A percentile compares a stretch with the other conserved stretches of the same genome.
Evolutionary conservation across 1,284 basidiomycete genomes (phyloP).

Genomic region (Taiwanofungus camphoratus): DNA sequence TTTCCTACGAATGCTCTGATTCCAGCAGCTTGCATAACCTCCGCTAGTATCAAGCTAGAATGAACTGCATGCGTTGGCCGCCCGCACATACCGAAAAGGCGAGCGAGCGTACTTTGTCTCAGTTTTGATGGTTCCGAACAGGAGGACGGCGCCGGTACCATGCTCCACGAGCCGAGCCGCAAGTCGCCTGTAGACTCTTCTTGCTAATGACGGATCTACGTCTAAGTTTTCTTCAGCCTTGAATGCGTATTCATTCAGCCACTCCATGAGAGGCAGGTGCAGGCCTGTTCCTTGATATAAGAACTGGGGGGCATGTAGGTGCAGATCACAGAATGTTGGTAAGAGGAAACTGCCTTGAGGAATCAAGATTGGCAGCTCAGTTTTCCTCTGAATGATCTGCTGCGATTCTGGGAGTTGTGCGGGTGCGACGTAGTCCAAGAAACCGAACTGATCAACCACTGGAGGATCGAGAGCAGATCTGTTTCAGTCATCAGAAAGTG

Average conservation of each 20-base stretch:
- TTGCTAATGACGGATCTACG: constrained; percentile 50
- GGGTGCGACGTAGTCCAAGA: constrained; percentile 47
- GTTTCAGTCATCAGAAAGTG: background rate
- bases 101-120: constrained; percentile 63
- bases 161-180: constrained; percentile 57
- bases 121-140: constrained; percentile 78
- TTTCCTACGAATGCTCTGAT: constrained; percentile 79
- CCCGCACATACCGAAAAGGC: background rate
- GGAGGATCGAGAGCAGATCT: constrained; percentile 7
- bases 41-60: constrained; percentile 54
- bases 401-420: constrained; percentile 30
- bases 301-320: constrained; percentile 84
- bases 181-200: constrained; percentile 59
- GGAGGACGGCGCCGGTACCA: constrained; percentile 70
- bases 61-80: background rate
- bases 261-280: constrained; percentile 78
- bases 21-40: constrained; percentile 65
- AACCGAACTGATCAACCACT: constrained; percentile 51
- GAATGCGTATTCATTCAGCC: constrained; percentile 75
- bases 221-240: constrained; percentile 76
- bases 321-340: constrained; percentile 76
- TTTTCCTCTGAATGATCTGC: constrained; percentile 22
- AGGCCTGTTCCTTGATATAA: constrained; percentile 82
- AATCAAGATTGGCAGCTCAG: constrained; percentile 28
- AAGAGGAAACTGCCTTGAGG: constrained; percentile 59